Evolutionary conservation across 495 filamentous ascomycete genomes (phyloP).

Genomic region (Penicillium mononematosum): DNA sequence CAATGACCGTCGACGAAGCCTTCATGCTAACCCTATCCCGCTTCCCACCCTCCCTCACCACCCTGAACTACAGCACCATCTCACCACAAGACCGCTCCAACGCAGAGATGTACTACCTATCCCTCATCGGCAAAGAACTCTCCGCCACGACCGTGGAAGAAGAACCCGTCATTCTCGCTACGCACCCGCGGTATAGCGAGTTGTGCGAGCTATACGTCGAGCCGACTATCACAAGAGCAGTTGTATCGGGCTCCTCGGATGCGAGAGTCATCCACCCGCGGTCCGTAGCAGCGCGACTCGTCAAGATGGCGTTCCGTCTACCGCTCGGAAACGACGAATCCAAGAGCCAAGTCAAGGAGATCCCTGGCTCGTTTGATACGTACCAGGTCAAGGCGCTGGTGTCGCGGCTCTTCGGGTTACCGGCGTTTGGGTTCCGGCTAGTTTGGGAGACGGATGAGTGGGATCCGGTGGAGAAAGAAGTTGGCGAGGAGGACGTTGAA

Average conservation of each 20-base stretch:
- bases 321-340: neutral
- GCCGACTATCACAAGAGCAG: conserved; percentile 51
- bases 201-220: conserved; percentile 73
- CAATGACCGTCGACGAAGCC: conserved; percentile 64
- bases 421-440: conserved; percentile 62
- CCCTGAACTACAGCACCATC: conserved; percentile 78
- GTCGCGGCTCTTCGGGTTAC: conserved; percentile 64
- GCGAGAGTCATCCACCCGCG: conserved; percentile 52
- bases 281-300: conserved; percentile 71
- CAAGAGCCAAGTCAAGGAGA: conserved; percentile 42
- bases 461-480: conserved; percentile 63
- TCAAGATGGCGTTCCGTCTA: conserved; percentile 60
- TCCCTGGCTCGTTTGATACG: conserved; percentile 75
- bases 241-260: conserved; percentile 18
- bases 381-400: conserved; percentile 79
- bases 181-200: conserved; percentile 68
- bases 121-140: conserved; percentile 71
- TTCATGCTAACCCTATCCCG: conserved; percentile 89
- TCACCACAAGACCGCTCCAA: conserved; percentile 71
- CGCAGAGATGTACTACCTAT: conserved; percentile 90
- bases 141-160: conserved; percentile 55
- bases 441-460: conserved; percentile 82
- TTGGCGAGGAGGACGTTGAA: conserved; percentile 56
- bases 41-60: conserved; percentile 56
- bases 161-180: conserved; percentile 51